Evolutionary conservation across 1,284 basidiomycete genomes (phyloP).

Genomic region (Heterobasidion occidentale): DNA sequence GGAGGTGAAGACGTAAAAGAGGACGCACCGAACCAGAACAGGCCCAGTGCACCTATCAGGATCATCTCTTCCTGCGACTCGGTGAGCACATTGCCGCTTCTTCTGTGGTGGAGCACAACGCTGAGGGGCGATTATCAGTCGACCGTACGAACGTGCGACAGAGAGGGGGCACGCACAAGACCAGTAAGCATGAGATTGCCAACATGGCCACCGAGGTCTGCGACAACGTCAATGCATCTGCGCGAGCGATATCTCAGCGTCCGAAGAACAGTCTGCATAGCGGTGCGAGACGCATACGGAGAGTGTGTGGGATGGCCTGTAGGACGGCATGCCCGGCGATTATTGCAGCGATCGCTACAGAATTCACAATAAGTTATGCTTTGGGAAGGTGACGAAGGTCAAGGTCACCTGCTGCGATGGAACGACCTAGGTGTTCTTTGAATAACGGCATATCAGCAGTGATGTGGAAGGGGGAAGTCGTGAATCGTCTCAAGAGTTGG

Average conservation of each 20-base stretch:
- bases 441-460: constrained; percentile 20
- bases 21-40: constrained; percentile 64
- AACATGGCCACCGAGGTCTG: constrained; percentile 67
- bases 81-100: constrained; percentile 46
- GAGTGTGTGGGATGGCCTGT: constrained; percentile 24
- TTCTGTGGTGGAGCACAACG: constrained; percentile 55
- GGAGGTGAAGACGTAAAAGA: neutral
- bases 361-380: constrained; percentile 30
- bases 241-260: neutral
- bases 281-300: constrained; percentile 23
- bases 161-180: constrained; percentile 42
- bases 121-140: neutral
- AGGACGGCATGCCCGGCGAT: constrained; percentile 6
- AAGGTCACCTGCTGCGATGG: constrained; percentile 12
- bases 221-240: constrained; percentile 61
- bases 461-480: neutral
- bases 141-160: neutral
- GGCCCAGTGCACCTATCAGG: constrained; percentile 57
- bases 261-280: neutral
- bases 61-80: constrained; percentile 64
- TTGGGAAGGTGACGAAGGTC: constrained; percentile 22
- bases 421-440: constrained; percentile 15
- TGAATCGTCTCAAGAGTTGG: neutral
- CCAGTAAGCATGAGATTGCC: constrained; percentile 50
- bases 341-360: constrained; percentile 18